These are phyloP conservation scores for Podila clonocystis DNA, from an alignment of 192 early-diverging fungal genomes.

Conservation along the genomic window DNA sequence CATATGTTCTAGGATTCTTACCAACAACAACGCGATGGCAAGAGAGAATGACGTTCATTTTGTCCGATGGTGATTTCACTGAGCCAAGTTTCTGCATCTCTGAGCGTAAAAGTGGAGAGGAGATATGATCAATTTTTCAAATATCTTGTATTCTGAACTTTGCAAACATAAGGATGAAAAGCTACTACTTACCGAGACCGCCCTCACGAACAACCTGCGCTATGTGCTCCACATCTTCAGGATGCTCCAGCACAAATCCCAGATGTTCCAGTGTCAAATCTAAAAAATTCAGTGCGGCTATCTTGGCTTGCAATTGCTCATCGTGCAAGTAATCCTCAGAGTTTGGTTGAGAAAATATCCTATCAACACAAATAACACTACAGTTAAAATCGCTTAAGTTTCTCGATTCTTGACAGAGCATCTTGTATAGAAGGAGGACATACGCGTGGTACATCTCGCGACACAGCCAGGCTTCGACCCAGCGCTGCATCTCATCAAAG, in stretches of 20 bases:
- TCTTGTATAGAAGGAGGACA: not conserved
- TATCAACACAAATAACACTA: not conserved
- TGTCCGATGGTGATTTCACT: constrained; percentile 53
- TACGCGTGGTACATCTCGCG: constrained; percentile 54
- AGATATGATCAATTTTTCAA: not conserved
- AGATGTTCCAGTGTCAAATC: constrained; percentile 68
- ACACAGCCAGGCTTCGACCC: constrained; percentile 58
- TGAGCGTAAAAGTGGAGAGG: not conserved
- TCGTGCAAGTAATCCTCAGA: constrained; percentile 68
- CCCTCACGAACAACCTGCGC: constrained; percentile 51
- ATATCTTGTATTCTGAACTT: not conserved
- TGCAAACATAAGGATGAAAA: no score
- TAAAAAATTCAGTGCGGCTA: constrained; percentile 72
- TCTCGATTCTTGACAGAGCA: no score
- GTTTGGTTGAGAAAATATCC: constrained; percentile 44
- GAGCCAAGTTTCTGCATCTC: constrained; percentile 56
- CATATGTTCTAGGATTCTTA: constrained; percentile 4
- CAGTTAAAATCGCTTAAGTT: no score
- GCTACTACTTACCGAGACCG: constrained; percentile 29
- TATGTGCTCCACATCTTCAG: constrained; percentile 49
- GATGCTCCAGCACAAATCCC: constrained; percentile 58
- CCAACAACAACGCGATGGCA: constrained; percentile 57
- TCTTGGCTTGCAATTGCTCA: constrained; percentile 69
- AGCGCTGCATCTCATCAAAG: constrained; percentile 48
- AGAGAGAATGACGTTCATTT: constrained; percentile 52